phyloP scores from a whole-genome alignment of 148 eudicot genomes.

The Cornus florida region DNA sequence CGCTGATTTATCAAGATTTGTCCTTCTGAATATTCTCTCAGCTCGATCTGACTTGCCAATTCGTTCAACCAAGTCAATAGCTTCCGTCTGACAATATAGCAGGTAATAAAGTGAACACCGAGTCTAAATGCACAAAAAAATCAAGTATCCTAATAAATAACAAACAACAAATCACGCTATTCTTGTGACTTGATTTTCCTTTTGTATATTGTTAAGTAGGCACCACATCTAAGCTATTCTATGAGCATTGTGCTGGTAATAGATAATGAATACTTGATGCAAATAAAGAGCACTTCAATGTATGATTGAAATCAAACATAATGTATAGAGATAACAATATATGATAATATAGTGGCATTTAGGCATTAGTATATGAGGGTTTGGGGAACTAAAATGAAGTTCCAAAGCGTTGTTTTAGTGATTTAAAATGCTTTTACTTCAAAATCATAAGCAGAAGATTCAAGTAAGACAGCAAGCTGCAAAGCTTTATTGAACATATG shows the following conservation, averaged over 20 bases:
- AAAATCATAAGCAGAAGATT: background rate
- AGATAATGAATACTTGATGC: too few species aligned
- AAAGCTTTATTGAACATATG: too few species aligned
- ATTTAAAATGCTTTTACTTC: background rate
- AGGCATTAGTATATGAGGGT: background rate
- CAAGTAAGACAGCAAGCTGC: too few species aligned
- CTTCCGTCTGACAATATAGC: constrained; percentile 64
- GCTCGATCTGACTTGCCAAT: constrained; percentile 41
- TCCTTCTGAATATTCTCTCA: constrained; percentile 59
- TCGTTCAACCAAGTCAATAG: constrained; percentile 70
- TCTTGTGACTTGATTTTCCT: background rate
- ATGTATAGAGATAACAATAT: background rate
- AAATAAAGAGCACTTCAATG: too few species aligned
- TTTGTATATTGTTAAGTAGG: background rate
- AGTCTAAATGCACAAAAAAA: background rate
- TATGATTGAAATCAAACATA: too few species aligned
- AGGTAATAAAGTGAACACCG: background rate
- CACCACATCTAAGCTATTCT: background rate
- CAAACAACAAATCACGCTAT: background rate
- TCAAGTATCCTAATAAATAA: background rate
- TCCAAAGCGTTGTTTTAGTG: background rate
- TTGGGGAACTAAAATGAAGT: background rate
- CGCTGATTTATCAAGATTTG: constrained; percentile 51
- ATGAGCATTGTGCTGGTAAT: background rate
- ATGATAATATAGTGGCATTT: too few species aligned